Base-by-base conservation (phyloP, 352 stramenopile species). In the Phytopythium kandeliae region DNA sequence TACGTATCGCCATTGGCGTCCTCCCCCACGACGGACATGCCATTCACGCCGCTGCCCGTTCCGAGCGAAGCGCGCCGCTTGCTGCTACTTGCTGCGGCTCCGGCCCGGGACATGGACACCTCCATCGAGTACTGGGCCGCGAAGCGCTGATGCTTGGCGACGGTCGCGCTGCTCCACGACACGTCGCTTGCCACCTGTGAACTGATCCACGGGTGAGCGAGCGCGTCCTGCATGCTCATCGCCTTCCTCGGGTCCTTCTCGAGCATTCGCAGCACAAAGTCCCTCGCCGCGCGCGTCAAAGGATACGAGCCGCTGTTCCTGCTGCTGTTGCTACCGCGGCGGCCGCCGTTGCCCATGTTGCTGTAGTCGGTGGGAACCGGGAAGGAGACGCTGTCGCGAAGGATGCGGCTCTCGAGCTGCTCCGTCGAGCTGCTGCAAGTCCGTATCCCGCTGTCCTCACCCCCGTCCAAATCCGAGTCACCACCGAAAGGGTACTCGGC, bases 151-250 rank as follows among this genome's bases (percentile, higher is more conserved):
- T 79, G 77, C 28, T 72, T 59, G 10, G 55, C 51, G 33, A 89
- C 22, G 21, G 62, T 69, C 13, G 78, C 57, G 12, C 57, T 30
- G 19, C 62, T 73, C 81, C 81, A 92, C 16, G 40, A 60, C 6
- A 74, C 55, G 9, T 62, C 60, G 22, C 61, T 57, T 2, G 82
- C 78, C 5, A 89, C 75, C 11, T 63, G 57, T 16, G 55, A 55
- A n/a, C 67, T 58, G 12, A 93, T 62, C 79, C 79, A 93, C 49
- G 83, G 83, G 56, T 93, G 83, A 7, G 50, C 57, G 15, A 51
- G 64, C 13, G 88, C 64, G 5, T 91, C 76, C 28, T 86, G 58
- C 10, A 87, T 74, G n/a, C 55, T 76, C 37, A 89, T 80, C 2
- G 63, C 66, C 7, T 60, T 54, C 16, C 62, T 22, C 1, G 72